These are phyloP conservation scores for Tricholoma flavovirens DNA, from an alignment of 768 basidiomycete genomes.

Conservation along the genomic window DNA sequence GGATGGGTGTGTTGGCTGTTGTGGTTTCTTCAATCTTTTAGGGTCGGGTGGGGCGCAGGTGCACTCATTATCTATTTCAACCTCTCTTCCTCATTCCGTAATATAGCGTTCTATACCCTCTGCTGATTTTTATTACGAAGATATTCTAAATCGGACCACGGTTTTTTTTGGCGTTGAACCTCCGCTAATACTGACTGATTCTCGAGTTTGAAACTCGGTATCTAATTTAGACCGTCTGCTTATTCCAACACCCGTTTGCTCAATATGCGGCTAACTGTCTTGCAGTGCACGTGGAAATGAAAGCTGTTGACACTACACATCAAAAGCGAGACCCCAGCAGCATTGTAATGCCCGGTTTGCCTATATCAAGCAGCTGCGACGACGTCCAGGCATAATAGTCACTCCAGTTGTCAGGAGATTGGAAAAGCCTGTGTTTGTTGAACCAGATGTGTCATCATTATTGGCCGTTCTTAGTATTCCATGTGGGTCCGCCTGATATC, in stretches of 20 bases:
- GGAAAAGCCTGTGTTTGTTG: neutral
- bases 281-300: too few species aligned
- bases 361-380: neutral
- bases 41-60: conserved; percentile 8
- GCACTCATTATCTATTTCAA: conserved; percentile 6
- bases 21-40: conserved; percentile 13
- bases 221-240: neutral
- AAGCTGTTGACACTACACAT: neutral
- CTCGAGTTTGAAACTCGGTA: neutral
- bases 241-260: too few species aligned
- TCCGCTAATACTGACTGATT: neutral
- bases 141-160: conserved; percentile 9
- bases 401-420: neutral
- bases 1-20: conserved; percentile 13
- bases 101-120: conserved; percentile 20
- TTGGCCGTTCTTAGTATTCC: neutral
- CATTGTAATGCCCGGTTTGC: neutral
- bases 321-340: too few species aligned
- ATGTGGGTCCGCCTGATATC: neutral
- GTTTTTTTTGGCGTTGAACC: conserved; percentile 3
- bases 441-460: neutral
- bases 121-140: conserved; percentile 10
- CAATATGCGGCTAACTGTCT: too few species aligned
- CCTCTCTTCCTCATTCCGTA: conserved; percentile 11
- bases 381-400: neutral